Conservation (phyloP, 202 grass and related monocot genomes). For the Carex sylvatica region DNA sequence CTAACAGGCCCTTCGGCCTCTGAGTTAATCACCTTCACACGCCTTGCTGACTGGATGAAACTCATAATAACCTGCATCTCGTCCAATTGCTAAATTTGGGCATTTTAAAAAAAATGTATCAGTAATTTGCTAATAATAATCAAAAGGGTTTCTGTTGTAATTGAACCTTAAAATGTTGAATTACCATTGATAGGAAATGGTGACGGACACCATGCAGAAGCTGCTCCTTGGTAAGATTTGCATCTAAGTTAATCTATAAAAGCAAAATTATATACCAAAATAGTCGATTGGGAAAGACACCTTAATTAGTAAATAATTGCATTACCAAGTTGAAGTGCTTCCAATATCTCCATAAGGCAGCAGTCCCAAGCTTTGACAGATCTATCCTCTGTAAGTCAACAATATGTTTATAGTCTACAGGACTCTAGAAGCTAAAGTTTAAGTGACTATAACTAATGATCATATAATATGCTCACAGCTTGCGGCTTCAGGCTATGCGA, state of each 20-base stretch:
- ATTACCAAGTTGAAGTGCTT: constrained; percentile 50
- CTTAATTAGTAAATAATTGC: background rate
- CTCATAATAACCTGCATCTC: constrained; percentile 43
- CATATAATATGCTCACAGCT: constrained; percentile 27
- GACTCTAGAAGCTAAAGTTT: background rate
- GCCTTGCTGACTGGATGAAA: constrained; percentile 40
- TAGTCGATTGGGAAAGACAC: background rate
- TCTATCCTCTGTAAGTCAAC: constrained; percentile 38
- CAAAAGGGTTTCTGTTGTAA: background rate
- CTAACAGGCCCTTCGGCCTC: constrained; percentile 14
- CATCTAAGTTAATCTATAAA: constrained; percentile 32
- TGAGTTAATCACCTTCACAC: constrained; percentile 25
- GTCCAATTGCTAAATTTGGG: constrained; percentile 39
- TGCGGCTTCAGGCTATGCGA: constrained; percentile 28
- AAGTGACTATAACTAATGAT: background rate
- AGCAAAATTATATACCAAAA: constrained; percentile 13
- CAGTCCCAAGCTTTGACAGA: constrained; percentile 38
- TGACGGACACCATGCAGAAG: constrained; percentile 36
- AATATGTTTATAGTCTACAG: constrained; percentile 6
- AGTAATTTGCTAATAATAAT: constrained; percentile 33
- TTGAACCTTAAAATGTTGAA: background rate
- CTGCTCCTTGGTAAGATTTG: constrained; percentile 42
- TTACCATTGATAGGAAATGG: constrained; percentile 49
- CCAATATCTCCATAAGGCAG: constrained; percentile 50
- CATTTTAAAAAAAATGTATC: constrained; percentile 34